phyloP scores from a whole-genome alignment of 805 yeast genomes.

The Wickerhamiella kurtzmanii region DNA sequence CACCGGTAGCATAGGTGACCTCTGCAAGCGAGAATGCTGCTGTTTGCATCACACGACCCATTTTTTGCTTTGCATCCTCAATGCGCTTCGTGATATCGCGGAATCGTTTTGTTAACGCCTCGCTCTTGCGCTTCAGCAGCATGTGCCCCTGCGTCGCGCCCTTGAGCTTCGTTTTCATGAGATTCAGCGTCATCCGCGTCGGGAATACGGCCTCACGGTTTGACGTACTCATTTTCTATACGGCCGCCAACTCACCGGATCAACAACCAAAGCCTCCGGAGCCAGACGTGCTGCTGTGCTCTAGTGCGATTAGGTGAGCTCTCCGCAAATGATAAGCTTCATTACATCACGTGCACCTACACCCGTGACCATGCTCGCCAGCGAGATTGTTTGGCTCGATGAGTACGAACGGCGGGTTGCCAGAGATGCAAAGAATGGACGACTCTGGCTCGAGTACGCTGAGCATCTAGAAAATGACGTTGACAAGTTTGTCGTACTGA shows the following conservation, averaged over 20 bases:
- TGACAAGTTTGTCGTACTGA: neutral
- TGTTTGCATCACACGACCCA: constrained; percentile 97
- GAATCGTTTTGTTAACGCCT: constrained; percentile 90
- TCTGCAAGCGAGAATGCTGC: constrained; percentile 97
- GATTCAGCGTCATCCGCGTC: constrained; percentile 90
- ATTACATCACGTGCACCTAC: neutral
- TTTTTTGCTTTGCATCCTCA: constrained; percentile 88
- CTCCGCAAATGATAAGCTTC: neutral
- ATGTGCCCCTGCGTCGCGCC: constrained; percentile 97
- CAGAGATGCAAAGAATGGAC: neutral
- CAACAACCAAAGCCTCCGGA: neutral
- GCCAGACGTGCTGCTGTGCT: neutral
- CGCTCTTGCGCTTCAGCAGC: constrained; percentile 84
- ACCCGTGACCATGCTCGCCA: neutral
- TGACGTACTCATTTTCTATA: neutral
- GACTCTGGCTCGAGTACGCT: neutral
- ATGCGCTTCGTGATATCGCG: constrained; percentile 90
- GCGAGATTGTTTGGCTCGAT: neutral
- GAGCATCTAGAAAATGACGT: neutral
- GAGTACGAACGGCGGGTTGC: neutral
- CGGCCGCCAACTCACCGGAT: neutral
- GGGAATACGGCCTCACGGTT: constrained; percentile 87
- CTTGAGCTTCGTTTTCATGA: constrained; percentile 89
- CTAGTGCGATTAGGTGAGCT: neutral
- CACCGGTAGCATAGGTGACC: constrained; percentile 95